Evolutionary conservation across 441 rosid species (phyloP), one percentile per base, ranked within the genome.

Genomic region (Theobroma grandiflorum): DNA sequence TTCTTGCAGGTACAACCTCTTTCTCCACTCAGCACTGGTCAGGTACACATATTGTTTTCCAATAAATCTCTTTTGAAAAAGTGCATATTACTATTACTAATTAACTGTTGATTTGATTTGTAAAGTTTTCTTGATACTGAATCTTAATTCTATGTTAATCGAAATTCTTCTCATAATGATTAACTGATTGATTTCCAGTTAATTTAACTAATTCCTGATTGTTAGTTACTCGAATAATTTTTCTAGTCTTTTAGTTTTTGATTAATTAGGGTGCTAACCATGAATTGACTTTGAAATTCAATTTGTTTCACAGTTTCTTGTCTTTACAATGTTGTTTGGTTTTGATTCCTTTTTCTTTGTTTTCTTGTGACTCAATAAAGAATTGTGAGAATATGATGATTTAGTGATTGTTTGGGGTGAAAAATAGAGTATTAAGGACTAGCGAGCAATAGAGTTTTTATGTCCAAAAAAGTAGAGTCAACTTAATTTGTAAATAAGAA

Each of bases 401-500:
- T 38, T 55, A 55, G 64, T 73, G 20, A 72, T n/a, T 33, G 31
- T 50, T 11, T 72, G 47, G 33, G 72, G 50, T 49, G 42, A 43
- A 42, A 8, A 43, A 14, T 6, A 31, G 38, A n/a, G 72, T n/a
- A 2, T 43, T 8, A 20, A 38, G 63, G 26, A 55, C 57, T 73
- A 11, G 50, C 35, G 20, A 37, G 12, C 49, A 55, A 43, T 43
- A 4, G 72, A 68, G 72, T 68, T 20, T 22, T 68, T 43, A 43
- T 37, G 69, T 37, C 45, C 5, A 15, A 37, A 64, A 37, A 15
- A 7, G 38, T 15, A 37, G 11, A 43, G 72, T 47, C 18, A 68
- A 68, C 72, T 68, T 68, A 67, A 26, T 18, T 66, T 72, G 31
- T 71, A 18, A 35, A 72, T 53, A 53, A 53, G 35, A 53, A 53